Evolutionary conservation across 805 yeast species (phyloP).

Genomic region (Peterozyma xylosa): DNA sequence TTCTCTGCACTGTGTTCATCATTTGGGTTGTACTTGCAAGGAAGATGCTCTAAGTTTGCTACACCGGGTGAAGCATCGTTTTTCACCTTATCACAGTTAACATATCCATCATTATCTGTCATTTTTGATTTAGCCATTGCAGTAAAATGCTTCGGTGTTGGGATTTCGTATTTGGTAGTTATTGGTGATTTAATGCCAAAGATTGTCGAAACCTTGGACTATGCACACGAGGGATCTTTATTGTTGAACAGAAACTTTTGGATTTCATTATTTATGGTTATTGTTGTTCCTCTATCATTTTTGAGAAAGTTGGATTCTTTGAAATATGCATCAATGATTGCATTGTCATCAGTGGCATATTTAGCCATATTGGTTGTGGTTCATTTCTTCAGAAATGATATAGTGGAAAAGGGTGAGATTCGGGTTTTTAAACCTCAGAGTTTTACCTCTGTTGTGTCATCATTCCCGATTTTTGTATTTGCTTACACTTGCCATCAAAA

Average conservation of each 20-base stretch:
- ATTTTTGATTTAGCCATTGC: constrained; percentile 64
- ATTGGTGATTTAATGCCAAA: constrained; percentile 67
- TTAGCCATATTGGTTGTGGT: constrained; percentile 63
- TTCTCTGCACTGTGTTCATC: constrained; percentile 41
- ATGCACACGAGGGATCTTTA: constrained; percentile 8
- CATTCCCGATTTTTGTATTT: constrained; percentile 88
- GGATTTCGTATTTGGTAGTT: constrained; percentile 59
- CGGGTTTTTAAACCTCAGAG: constrained; percentile 38
- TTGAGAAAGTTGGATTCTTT: constrained; percentile 72
- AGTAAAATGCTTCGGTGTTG: constrained; percentile 66
- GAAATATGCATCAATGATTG: constrained; percentile 78
- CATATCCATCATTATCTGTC: constrained; percentile 54
- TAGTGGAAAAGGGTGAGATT: constrained; percentile 45
- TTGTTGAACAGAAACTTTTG: constrained; percentile 44
- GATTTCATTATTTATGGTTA: constrained; percentile 52
- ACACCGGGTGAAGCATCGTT: constrained; percentile 58
- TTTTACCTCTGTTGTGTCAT: constrained; percentile 44
- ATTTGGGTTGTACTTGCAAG: constrained; percentile 58
- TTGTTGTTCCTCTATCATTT: constrained; percentile 60
- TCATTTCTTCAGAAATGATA: constrained; percentile 60
- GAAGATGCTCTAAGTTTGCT: constrained; percentile 46
- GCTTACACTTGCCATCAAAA: constrained; percentile 96
- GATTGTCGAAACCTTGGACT: constrained; percentile 28
- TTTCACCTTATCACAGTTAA: constrained; percentile 51
- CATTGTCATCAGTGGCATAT: constrained; percentile 74